Evolutionary conservation across 306 rosid genomes (phyloP), one percentile per base, ranked within the genome.

Genomic region (Pyrus betulifolia): DNA sequence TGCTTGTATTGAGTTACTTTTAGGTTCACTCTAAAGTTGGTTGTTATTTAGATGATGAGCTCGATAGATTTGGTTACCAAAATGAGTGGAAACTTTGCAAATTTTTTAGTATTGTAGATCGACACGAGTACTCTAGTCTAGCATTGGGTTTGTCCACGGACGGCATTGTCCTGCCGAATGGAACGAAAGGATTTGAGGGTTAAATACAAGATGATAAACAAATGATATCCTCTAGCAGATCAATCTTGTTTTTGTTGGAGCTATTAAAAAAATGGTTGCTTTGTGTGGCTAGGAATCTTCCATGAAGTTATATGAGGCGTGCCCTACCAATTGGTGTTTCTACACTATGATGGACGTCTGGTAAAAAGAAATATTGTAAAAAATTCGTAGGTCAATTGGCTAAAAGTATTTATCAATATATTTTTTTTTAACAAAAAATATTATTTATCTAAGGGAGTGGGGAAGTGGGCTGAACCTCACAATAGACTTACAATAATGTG

Each of bases 91-190:
- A 9, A 33, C 14, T 13, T 68, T 28, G 6, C 28, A 5, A 33
- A 68, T 42, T 68, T 68, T 68, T 42, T 68, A 68, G 55, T 8
- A 55, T 68, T 35, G 11, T 23, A 19, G 38, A 38, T 38, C 42
- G 42, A 38, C 42, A 1, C 7, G 42, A 33, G 38, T 33, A 3
- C 42, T 38, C 10, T 38, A 38, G 42, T 38, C 19, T 68, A 44
- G 23, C 46, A 54, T 31, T 21, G 49, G 35, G 49, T 60, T 38
- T 59, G 78, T 22, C 44, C 54, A 5, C 3, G 76, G 76, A 63
- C 71, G 71, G 76, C 76, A 45, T 5, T 8, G 35, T 10, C 45
- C 27, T 51, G 65, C 79, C 79, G 63, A 64, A 49, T 65, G 72
- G 72, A 22, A 33, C 21, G 7, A 46, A 5, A 27, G 8, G 31